Percentiles rank a stretch among this genome's conserved stretches.
Conservation (phyloP, 1,139 yeast genomes). For the Yamadazyma taylorii region DNA sequence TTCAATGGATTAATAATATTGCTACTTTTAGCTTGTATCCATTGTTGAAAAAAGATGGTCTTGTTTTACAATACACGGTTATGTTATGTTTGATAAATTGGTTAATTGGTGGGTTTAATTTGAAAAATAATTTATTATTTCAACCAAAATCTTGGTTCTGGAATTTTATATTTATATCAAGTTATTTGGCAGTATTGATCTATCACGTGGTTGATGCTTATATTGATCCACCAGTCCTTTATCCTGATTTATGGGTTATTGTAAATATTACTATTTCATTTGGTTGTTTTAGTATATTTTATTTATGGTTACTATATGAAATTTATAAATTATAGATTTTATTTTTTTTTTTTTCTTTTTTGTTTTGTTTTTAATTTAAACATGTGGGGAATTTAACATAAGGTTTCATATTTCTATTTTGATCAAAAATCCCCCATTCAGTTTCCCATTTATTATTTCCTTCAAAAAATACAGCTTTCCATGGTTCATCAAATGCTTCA, state of each 20-base stretch:
- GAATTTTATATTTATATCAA: constrained; percentile 53
- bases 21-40: constrained; percentile 90
- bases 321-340: constrained; percentile 20
- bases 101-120: constrained; percentile 63
- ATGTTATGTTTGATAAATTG: constrained; percentile 72
- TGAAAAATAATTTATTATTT: constrained; percentile 31
- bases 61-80: constrained; percentile 69
- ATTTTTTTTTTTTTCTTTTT: background rate
- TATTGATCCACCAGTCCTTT: constrained; percentile 52
- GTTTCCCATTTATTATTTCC: constrained; percentile 60
- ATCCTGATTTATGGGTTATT: constrained; percentile 87
- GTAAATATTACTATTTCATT: constrained; percentile 73
- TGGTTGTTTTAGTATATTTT: constrained; percentile 71
- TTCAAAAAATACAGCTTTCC: constrained; percentile 57
- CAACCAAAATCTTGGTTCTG: constrained; percentile 45
- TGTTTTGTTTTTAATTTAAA: background rate
- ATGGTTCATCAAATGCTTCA: constrained; percentile 75
- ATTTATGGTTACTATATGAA: constrained; percentile 72
- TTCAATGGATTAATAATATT: constrained; percentile 84
- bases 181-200: constrained; percentile 55
- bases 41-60: constrained; percentile 70
- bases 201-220: constrained; percentile 57
- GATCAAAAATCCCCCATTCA: constrained; percentile 66
- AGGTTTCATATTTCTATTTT: constrained; percentile 33
- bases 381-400: constrained; percentile 14